These are phyloP conservation scores for Trichosporon coremiiforme DNA, from an alignment of 1,284 basidiomycete genomes.

Conservation along the genomic window DNA sequence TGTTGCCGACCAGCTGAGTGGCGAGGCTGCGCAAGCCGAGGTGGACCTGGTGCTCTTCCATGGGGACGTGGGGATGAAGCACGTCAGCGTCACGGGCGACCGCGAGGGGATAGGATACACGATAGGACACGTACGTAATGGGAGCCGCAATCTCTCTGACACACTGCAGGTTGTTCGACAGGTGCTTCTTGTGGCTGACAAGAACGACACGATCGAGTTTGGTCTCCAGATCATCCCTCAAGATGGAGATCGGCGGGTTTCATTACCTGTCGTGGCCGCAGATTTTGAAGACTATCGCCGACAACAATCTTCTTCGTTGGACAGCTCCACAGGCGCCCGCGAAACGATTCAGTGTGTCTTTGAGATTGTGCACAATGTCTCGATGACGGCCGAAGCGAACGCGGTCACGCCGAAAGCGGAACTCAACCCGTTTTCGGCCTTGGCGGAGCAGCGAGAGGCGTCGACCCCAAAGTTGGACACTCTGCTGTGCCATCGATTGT, in stretches of 20 bases:
- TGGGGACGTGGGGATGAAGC: slow-evolving; percentile 78
- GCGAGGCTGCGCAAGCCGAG: slow-evolving; percentile 75
- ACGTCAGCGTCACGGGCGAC: slow-evolving; percentile 79
- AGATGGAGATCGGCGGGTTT: slow-evolving; percentile 36
- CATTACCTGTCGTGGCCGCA: slow-evolving; percentile 32
- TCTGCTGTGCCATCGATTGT: slow-evolving; percentile 66
- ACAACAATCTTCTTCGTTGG: slow-evolving; percentile 11
- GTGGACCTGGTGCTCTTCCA: slow-evolving; percentile 88
- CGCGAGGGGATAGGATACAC: slow-evolving; percentile 78
- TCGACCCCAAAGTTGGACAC: slow-evolving; percentile 65
- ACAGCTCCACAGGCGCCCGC: not conserved
- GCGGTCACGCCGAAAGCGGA: slow-evolving; percentile 50
- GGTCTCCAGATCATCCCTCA: slow-evolving; percentile 69
- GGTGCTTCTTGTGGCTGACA: slow-evolving; percentile 67
- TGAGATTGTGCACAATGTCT: slow-evolving; percentile 60
- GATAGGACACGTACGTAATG: slow-evolving; percentile 72
- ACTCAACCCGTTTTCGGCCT: slow-evolving; percentile 44
- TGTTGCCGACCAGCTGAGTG: slow-evolving; percentile 80
- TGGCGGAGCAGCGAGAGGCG: slow-evolving; percentile 45
- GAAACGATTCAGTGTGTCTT: slow-evolving; percentile 60
- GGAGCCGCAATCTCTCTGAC: no score
- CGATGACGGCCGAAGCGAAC: slow-evolving; percentile 38
- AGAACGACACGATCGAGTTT: slow-evolving; percentile 82
- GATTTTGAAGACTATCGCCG: slow-evolving; percentile 30
- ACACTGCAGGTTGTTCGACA: slow-evolving; percentile 73